Percentiles rank a stretch among this genome's conserved stretches.
Evolutionary conservation across 331 rosid species (phyloP).

Genomic region (Acacia concinna): DNA sequence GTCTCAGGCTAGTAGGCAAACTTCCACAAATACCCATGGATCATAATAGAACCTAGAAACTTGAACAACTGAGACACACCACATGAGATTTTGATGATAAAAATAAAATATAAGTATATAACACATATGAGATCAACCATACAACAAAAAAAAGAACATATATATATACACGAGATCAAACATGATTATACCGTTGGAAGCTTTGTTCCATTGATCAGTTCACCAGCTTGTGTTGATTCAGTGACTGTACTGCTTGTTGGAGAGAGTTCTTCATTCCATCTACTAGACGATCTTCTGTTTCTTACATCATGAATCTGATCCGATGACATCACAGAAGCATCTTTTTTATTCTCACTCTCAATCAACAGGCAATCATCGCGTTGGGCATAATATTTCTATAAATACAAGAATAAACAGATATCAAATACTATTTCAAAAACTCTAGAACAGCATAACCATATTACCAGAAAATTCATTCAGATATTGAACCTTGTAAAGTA

Average conservation of each 20-base stretch:
- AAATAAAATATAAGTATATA: not conserved
- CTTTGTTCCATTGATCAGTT: conserved; percentile 65
- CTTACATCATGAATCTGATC: conserved; percentile 62
- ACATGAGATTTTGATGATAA: conserved; percentile 30
- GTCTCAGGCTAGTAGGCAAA: not conserved
- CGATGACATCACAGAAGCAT: conserved; percentile 45
- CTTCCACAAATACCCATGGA: not conserved
- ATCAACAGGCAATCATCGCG: conserved; percentile 53
- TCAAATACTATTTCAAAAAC: conserved; percentile 23
- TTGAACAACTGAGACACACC: not conserved
- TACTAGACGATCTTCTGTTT: conserved; percentile 80
- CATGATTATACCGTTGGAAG: conserved; percentile 43
- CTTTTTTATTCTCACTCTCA: conserved; percentile 68
- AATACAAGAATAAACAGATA: conserved; percentile 21
- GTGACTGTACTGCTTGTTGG: conserved; percentile 68
- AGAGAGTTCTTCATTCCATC: conserved; percentile 77
- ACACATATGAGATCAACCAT: too few relatives aligned
- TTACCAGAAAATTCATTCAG: not conserved
- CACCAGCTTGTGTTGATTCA: conserved; percentile 84
- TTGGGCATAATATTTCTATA: conserved; percentile 58
- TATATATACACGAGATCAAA: conserved; percentile 5
- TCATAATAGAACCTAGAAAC: not conserved
- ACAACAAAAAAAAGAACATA: too few relatives aligned
- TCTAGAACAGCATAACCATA: conserved; percentile 29
- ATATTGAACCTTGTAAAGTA: not conserved